Percentiles rank a stretch among this genome's conserved stretches.
phyloP scores from a whole-genome alignment of 331 rosid genomes.

The Malus hybrid region DNA sequence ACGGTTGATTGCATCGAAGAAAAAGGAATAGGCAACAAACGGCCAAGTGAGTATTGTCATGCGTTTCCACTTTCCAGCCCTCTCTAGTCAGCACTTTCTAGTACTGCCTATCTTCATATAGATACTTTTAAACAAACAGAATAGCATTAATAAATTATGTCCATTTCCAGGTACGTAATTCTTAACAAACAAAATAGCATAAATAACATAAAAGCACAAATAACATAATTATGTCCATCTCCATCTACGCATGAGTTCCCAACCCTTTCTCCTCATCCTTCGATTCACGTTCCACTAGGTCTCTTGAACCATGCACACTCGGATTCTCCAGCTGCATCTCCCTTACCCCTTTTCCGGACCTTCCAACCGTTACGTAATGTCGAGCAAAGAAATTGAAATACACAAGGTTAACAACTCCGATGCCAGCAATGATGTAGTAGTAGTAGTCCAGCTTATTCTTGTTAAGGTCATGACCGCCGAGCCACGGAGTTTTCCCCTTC shows the following conservation, averaged over 20 bases:
- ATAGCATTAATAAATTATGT: neutral
- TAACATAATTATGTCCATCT: neutral
- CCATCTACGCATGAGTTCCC: neutral
- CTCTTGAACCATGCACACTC: neutral
- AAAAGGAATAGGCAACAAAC: neutral
- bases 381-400: slow-evolving; percentile 55
- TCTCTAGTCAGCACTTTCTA: neutral
- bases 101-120: neutral
- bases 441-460: slow-evolving; percentile 45
- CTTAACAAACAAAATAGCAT: neutral
- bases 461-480: slow-evolving; percentile 70
- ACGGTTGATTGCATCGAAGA: neutral
- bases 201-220: no score
- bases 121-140: neutral
- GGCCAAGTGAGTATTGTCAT: neutral
- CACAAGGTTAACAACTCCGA: slow-evolving; percentile 42
- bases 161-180: neutral
- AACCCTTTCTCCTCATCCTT: slow-evolving; percentile 23
- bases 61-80: neutral
- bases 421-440: slow-evolving; percentile 44
- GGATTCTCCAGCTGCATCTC: slow-evolving; percentile 16
- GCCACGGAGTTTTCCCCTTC: slow-evolving; percentile 41
- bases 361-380: slow-evolving; percentile 7
- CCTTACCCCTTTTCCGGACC: neutral
- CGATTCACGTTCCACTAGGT: neutral